A percentile compares a stretch with the other conserved stretches of the same genome.
phyloP scores from a whole-genome alignment of 78 protist species.

The Dictyostelium purpureum region DNA sequence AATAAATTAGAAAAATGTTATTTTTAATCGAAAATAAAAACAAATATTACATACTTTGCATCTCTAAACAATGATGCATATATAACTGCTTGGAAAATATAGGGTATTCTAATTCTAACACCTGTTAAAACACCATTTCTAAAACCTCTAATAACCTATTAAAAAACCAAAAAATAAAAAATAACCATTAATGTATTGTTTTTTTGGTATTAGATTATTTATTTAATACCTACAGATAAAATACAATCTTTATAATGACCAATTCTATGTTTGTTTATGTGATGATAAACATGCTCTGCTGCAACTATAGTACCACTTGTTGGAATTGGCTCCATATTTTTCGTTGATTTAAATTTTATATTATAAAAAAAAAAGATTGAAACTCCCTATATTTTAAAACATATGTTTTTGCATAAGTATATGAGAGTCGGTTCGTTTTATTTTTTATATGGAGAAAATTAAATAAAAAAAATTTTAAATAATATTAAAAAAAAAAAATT shows the following conservation, averaged over 20 bases:
- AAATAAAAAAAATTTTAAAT: no score
- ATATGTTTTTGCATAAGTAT: neutral
- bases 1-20: neutral
- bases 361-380: neutral
- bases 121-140: slow-evolving; percentile 84
- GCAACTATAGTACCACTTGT: neutral
- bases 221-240: neutral
- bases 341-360: neutral
- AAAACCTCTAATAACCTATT: slow-evolving; percentile 67
- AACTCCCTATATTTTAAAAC: neutral
- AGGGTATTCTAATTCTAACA: slow-evolving; percentile 79
- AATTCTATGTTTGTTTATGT: slow-evolving; percentile 38
- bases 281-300: slow-evolving; percentile 45
- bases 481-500: no score
- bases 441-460: neutral
- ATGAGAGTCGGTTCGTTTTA: neutral
- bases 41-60: slow-evolving; percentile 16
- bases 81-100: slow-evolving; percentile 81
- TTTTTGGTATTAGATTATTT: no score
- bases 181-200: no score
- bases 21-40: neutral
- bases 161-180: no score
- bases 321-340: neutral
- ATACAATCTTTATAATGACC: slow-evolving; percentile 33
- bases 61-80: slow-evolving; percentile 72